phyloP scores from a whole-genome alignment of 225 moss, liverwort and hornwort genomes.

The Bryum argenteum region DNA sequence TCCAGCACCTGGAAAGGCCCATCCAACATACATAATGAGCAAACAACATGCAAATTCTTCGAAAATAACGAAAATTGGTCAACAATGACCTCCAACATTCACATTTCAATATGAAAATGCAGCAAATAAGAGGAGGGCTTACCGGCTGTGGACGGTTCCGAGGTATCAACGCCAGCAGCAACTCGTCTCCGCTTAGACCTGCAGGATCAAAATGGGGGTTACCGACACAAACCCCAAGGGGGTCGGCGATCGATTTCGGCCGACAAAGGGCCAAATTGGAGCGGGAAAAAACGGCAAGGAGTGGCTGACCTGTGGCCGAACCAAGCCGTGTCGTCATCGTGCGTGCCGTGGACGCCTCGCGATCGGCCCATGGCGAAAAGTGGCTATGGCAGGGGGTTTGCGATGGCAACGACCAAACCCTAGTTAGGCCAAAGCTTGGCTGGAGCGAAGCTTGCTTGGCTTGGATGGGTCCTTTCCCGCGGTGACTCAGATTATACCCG shows the following conservation, averaged over 20 bases:
- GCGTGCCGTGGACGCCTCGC: conserved; percentile 76
- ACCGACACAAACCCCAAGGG: conserved; percentile 34
- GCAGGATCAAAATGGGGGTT: conserved; percentile 20
- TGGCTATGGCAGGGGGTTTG: conserved; percentile 10
- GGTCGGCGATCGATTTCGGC: neutral
- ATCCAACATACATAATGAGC: neutral
- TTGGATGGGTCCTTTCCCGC: conserved; percentile 25
- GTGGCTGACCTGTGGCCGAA: conserved; percentile 75
- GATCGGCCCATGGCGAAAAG: conserved; percentile 79
- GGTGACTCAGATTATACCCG: conserved; percentile 16
- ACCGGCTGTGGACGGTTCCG: conserved; percentile 81
- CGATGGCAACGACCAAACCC: conserved; percentile 40
- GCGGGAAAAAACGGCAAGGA: conserved; percentile 5
- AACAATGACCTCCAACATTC: neutral
- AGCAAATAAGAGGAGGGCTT: too few species aligned
- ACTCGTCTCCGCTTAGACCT: conserved; percentile 95
- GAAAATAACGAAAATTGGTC: neutral
- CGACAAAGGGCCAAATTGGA: conserved; percentile 12
- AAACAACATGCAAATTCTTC: conserved; percentile 13
- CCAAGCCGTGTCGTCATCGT: conserved; percentile 90
- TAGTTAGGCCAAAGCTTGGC: conserved; percentile 29
- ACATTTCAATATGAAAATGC: neutral
- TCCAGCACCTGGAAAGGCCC: conserved; percentile 55
- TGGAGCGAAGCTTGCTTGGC: conserved; percentile 25
- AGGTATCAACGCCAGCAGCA: conserved; percentile 66